Conservation (phyloP, 805 yeast species). For the Lachancea lanzarotensis region DNA sequence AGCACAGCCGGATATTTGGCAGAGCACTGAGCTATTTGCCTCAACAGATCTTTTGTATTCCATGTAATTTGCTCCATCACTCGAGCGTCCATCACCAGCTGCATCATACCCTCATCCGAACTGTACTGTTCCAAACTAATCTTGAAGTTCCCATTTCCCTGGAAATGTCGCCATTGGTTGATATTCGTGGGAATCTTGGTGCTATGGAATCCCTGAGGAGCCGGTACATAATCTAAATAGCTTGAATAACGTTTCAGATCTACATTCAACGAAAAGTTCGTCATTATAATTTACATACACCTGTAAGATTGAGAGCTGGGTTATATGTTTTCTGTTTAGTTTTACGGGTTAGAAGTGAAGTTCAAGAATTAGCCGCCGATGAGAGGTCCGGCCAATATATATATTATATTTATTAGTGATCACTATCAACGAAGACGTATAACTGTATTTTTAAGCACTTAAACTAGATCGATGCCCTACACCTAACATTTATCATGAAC, state of each 20-base stretch:
- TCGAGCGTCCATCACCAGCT: conserved; percentile 1
- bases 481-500: no score
- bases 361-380: neutral
- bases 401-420: no score
- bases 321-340: neutral
- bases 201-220: conserved; percentile 22
- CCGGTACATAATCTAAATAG: conserved; percentile 15
- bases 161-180: conserved; percentile 20
- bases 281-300: neutral
- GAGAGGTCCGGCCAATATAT: no score
- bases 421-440: no score
- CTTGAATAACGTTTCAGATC: conserved; percentile 14
- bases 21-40: conserved; percentile 18
- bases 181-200: conserved; percentile 10
- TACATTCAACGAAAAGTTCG: neutral
- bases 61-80: neutral
- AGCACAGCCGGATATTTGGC: conserved; percentile 23
- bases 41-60: neutral
- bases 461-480: no score
- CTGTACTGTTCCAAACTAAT: conserved; percentile 5
- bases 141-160: conserved; percentile 5
- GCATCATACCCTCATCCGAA: neutral
- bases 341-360: neutral
- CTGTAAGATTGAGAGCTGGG: no score
- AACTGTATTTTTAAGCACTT: no score